phyloP scores from a whole-genome alignment of 208 protist species.

The Plasmodiophora brassicae region DNA sequence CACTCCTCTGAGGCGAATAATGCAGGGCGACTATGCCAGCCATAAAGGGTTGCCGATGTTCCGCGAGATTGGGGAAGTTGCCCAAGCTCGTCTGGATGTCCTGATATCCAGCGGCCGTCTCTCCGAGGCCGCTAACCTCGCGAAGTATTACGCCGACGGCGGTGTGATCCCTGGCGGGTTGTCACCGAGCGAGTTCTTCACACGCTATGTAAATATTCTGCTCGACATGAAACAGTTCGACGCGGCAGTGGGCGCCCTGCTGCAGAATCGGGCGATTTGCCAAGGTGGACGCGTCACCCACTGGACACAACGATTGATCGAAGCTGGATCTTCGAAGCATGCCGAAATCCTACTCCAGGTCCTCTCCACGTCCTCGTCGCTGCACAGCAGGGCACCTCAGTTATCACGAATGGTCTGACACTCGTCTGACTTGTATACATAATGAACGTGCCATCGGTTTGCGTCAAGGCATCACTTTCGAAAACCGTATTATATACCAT shows the following conservation, averaged over 20 bases:
- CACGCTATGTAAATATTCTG: background rate
- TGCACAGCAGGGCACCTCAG: no score
- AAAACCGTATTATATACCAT: no score
- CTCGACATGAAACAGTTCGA: background rate
- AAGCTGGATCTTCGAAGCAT: background rate
- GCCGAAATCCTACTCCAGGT: background rate
- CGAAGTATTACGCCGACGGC: background rate
- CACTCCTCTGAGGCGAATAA: background rate
- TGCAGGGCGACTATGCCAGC: background rate
- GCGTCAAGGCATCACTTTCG: no score
- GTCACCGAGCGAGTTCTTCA: background rate
- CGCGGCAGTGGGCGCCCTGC: background rate
- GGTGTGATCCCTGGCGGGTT: background rate
- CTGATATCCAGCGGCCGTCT: background rate
- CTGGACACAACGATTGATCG: background rate
- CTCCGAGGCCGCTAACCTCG: background rate
- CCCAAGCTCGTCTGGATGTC: constrained; percentile 17
- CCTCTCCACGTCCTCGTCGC: background rate
- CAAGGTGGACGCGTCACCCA: background rate
- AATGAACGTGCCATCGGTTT: no score
- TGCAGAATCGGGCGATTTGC: background rate
- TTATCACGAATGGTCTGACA: no score
- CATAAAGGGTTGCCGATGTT: background rate
- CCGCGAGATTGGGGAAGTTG: background rate
- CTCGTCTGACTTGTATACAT: no score